Base-by-base conservation (phyloP, 2,329 filamentous ascomycete species). In the Colletotrichum coccodes region DNA sequence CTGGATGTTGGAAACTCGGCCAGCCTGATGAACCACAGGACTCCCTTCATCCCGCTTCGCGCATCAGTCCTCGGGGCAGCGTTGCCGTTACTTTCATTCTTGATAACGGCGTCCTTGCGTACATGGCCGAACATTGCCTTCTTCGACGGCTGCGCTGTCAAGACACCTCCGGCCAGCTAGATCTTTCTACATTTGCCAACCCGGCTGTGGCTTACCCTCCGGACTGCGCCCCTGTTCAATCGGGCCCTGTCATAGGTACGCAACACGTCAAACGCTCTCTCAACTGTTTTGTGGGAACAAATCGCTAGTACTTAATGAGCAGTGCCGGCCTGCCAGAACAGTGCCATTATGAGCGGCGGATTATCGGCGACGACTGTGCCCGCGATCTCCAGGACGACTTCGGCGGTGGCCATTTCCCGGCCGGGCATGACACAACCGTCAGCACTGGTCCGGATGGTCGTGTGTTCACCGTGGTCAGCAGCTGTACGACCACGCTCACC, bases 101-200 rank as follows among this genome's bases (percentile, higher is more conserved):
- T 38, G 49, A 34, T 32, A 64, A 64, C 40, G 68, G 60, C 8
- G 59, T 30, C 9, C 60, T 70, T 16, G n/a, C 44, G 6, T n/a
- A n/a, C n/a, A n/a, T 69, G 65, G 68, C 11, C 56, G 11, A 69
- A 65, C 34, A 14, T 30, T 18, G 21, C 18, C 26, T 69, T 71
- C 50, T 71, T 70, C 28, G 56, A 56, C 36, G 64, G 60, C 46
- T 38, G 56, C 23, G 68, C 68, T 71, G 68, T 21, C 54, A 65
- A n/a, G 68, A 68, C n/a, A 21, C 49, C 30, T 14, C 34, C 18
- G 60, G 60, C 3, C 47, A 50, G 60, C 3, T 40, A 50, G 30
- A 42, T 69, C 7, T 69, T 42, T 40, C 68, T 4, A 70, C 60
- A 12, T 69, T 71, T 30, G 57, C 32, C 23, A 34, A 71, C 50